Conservation (phyloP, 2,329 filamentous ascomycete species). For the Ambrosiella beaveri region DNA sequence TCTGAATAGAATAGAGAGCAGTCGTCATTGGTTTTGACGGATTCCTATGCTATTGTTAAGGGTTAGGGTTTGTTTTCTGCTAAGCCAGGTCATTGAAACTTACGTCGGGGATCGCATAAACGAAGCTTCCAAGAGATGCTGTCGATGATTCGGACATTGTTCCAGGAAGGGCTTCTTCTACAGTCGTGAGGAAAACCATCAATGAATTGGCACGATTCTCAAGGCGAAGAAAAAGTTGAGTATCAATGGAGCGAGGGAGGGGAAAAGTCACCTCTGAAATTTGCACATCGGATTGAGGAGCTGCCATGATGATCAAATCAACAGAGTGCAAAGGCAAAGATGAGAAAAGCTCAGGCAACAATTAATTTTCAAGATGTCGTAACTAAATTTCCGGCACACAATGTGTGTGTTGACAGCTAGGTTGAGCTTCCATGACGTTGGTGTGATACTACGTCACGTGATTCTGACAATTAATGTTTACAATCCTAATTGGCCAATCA, state of each 20-base stretch:
- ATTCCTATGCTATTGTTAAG: conserved; percentile 29
- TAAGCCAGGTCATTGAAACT: conserved; percentile 16
- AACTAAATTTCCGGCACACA: too few relatives aligned
- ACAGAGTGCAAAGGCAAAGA: too few relatives aligned
- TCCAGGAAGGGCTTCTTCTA: conserved; percentile 32
- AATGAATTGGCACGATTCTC: conserved; percentile 40
- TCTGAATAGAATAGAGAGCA: conserved; percentile 56
- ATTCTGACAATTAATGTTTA: not conserved
- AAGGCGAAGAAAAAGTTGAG: conserved; percentile 42
- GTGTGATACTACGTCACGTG: not conserved
- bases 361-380: too few relatives aligned
- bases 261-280: conserved; percentile 36
- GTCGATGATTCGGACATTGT: conserved; percentile 15
- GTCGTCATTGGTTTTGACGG: conserved; percentile 54
- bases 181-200: conserved; percentile 43
- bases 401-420: not conserved
- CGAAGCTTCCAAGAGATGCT: conserved; percentile 63
- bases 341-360: too few relatives aligned
- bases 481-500: not conserved
- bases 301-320: too few relatives aligned
- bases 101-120: conserved; percentile 87
- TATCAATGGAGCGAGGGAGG: conserved; percentile 41
- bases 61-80: not conserved
- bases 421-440: not conserved
- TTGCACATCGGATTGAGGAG: not conserved